Percentiles rank a stretch among this genome's conserved stretches.
Evolutionary conservation across 345 rosid species (phyloP).

Genomic region (Tarenaya hassleriana): DNA sequence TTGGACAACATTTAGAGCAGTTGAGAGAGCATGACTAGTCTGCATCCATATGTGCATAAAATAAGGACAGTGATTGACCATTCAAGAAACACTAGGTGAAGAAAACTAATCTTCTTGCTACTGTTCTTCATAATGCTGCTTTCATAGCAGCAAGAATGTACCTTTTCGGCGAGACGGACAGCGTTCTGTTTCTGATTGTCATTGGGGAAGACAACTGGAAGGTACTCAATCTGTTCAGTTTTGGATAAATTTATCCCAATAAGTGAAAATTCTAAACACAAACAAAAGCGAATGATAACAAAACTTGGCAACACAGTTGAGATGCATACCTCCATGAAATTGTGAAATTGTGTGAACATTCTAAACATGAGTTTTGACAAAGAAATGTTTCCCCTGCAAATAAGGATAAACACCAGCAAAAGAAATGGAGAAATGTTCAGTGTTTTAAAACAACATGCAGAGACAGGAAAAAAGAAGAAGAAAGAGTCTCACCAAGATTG

Average conservation of each 20-base stretch:
- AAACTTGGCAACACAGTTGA: background rate
- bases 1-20: conserved; percentile 72
- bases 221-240: conserved; percentile 71
- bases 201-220: conserved; percentile 66
- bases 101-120: conserved; percentile 6
- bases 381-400: conserved; percentile 29
- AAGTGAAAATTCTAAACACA: background rate
- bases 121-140: no score
- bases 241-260: conserved; percentile 13
- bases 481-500: conserved; percentile 75
- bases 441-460: conserved; percentile 6
- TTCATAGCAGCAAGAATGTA: conserved; percentile 30
- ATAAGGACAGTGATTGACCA: conserved; percentile 21
- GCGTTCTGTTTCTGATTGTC: conserved; percentile 65
- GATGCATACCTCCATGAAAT: conserved; percentile 81
- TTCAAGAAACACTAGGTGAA: conserved; percentile 2
- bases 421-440: conserved; percentile 7
- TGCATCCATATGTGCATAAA: conserved; percentile 35
- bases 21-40: conserved; percentile 70
- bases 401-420: background rate
- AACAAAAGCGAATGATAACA: no score
- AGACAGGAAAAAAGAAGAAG: no score
- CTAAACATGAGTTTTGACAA: conserved; percentile 82
- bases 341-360: conserved; percentile 98
- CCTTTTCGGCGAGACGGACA: conserved; percentile 64